Evolutionary conservation across 768 basidiomycete species (phyloP), one percentile per base, ranked within the genome.

Genomic region (Cyathus striatus): DNA sequence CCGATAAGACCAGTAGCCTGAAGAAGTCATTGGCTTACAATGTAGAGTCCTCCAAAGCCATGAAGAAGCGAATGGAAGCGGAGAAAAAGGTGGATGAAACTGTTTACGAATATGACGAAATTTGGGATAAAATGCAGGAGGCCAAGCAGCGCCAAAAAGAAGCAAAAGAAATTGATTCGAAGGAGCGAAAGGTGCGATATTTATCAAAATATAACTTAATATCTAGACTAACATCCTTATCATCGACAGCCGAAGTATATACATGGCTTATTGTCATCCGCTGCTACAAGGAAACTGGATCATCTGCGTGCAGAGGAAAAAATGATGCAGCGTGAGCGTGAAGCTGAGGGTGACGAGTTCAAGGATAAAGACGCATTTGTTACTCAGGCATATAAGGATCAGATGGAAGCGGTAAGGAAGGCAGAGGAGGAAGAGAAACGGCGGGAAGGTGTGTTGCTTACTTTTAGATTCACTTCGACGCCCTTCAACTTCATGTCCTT

Each of bases 291-390:
- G 20, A 81, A 83, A 53, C 61, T 95, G 38, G 96, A 99, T 61
- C 78, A 90, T 54, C 65, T 98, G 9, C 76, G 93, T 42, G 96
- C 96, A 0, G 96, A 99, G 63, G 95, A 98, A 65, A 97, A 98
- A 73, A 86, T 95, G 86, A 85, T 97, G 59, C 89, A 94, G 59
- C 75, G 79, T 34, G 96, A 98, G 61, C 78, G 96, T 17, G 90
- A 94, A 64, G 68, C 75, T 16, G 96, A 99, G 65, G 96, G 96
- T 0, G 93, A 93, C 48, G 78, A 92, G 60, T 99, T 90, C 59
- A 75, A 75, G 44, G 96, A 90, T 68, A 98, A 94, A 69, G 96
- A 97, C 42, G 74, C 82, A n/a, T 99, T 98, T 55, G 95, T 98
- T 39, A 99, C 96, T 1, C 90, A 92, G 55, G 92, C 90, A 18